A percentile compares a stretch with the other conserved stretches of the same genome.
Evolutionary conservation across 768 basidiomycete genomes (phyloP).

Genomic region (Hortiboletus campestris): DNA sequence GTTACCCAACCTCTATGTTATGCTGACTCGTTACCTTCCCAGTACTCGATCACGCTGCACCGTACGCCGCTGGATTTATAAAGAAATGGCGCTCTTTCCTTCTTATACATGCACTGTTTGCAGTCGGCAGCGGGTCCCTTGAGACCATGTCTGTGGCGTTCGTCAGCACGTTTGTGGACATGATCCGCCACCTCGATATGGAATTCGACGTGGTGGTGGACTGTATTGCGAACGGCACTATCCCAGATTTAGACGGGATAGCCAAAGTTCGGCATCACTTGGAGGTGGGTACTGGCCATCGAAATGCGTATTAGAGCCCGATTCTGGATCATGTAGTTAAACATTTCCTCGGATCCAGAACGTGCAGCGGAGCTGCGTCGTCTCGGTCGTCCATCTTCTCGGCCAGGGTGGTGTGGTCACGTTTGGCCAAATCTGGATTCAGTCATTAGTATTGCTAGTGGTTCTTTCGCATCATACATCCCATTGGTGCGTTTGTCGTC

Average conservation of each 20-base stretch:
- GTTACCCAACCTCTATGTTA: too few relatives aligned
- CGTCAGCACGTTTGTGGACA: background rate
- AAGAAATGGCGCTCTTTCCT: constrained; percentile 14
- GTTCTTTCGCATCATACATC: constrained; percentile 10
- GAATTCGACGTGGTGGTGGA: constrained; percentile 8
- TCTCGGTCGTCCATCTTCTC: constrained; percentile 14
- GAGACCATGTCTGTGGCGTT: constrained; percentile 2
- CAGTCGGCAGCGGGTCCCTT: constrained; percentile 1
- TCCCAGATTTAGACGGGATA: background rate
- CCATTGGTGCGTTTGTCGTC: too few relatives aligned
- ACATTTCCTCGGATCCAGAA: constrained; percentile 3
- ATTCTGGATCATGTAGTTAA: background rate
- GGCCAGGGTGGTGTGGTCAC: constrained; percentile 11
- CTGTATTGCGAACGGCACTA: constrained; percentile 8
- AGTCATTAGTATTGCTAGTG: constrained; percentile 6
- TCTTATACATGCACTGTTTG: background rate
- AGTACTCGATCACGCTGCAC: constrained; percentile 10
- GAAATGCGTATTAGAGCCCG: background rate
- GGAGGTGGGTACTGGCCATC: background rate
- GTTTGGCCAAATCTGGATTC: constrained; percentile 14
- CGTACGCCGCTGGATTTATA: constrained; percentile 2
- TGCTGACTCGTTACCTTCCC: background rate
- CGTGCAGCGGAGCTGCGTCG: constrained; percentile 9
- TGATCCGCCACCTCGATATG: constrained; percentile 3
- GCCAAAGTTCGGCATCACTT: constrained; percentile 2